Conservation (phyloP, 495 filamentous ascomycete species). For the Trypethelium eluteriae region DNA sequence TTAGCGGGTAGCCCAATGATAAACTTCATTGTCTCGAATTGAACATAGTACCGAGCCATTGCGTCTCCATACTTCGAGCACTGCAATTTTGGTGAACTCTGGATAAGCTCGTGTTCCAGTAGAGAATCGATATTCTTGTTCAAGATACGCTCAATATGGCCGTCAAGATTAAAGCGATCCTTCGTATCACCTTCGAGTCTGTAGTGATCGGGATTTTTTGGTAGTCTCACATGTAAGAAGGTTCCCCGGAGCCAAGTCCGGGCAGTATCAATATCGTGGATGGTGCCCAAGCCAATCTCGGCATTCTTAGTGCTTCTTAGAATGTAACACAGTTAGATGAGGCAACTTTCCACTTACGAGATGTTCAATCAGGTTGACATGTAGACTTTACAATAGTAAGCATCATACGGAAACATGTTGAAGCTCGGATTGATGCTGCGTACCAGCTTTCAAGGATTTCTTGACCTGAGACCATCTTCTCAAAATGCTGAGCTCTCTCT, state of each 20-base stretch:
- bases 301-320: slow-evolving; percentile 52
- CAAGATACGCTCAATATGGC: slow-evolving; percentile 71
- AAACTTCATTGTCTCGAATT: slow-evolving; percentile 81
- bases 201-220: slow-evolving; percentile 73
- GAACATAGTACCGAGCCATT: slow-evolving; percentile 89
- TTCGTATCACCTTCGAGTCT: slow-evolving; percentile 54
- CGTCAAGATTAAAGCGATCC: slow-evolving; percentile 46
- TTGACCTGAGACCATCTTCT: slow-evolving; percentile 74
- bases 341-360: slow-evolving; percentile 36
- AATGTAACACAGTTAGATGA: not conserved
- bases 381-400: slow-evolving; percentile 46
- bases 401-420: not conserved
- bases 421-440: not conserved
- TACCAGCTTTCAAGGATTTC: slow-evolving; percentile 76
- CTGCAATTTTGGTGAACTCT: slow-evolving; percentile 39
- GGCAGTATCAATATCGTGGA: slow-evolving; percentile 62
- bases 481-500: slow-evolving; percentile 62
- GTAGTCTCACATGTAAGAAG: slow-evolving; percentile 77
- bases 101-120: slow-evolving; percentile 53
- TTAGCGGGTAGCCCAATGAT: slow-evolving; percentile 56
- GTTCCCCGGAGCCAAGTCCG: slow-evolving; percentile 79
- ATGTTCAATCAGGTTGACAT: slow-evolving; percentile 83
- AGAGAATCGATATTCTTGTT: slow-evolving; percentile 68
- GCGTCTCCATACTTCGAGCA: slow-evolving; percentile 76
- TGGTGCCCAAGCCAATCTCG: slow-evolving; percentile 78